These are phyloP conservation scores for Aspergillus pseudoviridinutans DNA, from an alignment of 2,329 filamentous ascomycete genomes.

Conservation along the genomic window DNA sequence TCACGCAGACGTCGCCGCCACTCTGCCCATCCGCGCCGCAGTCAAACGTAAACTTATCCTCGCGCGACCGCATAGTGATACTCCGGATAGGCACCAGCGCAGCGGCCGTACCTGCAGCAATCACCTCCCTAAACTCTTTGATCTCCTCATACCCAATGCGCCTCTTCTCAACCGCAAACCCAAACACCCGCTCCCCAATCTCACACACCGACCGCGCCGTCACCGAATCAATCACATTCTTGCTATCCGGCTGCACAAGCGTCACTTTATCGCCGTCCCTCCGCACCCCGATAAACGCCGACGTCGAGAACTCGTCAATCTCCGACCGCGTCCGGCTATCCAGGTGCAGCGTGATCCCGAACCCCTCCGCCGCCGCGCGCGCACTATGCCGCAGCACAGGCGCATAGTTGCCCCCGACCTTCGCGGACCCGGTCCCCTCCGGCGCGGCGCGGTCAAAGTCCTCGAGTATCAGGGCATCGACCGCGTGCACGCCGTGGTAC, in stretches of 20 bases:
- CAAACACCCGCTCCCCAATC: conserved; percentile 67
- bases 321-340: conserved; percentile 80
- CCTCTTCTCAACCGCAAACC: conserved; percentile 79
- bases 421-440: conserved; percentile 83
- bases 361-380: conserved; percentile 71
- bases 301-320: conserved; percentile 94
- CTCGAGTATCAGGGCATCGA: conserved; percentile 84
- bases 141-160: conserved; percentile 60
- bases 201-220: conserved; percentile 75
- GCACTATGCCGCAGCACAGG: conserved; percentile 87
- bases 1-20: conserved; percentile 65
- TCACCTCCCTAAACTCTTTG: conserved; percentile 66
- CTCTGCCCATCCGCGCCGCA: conserved; percentile 37
- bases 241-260: conserved; percentile 81
- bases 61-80: conserved; percentile 66
- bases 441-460: conserved; percentile 94
- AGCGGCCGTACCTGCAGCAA: conserved; percentile 89
- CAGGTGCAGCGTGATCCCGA: conserved; percentile 89
- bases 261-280: conserved; percentile 60
- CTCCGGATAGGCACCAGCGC: conserved; percentile 87
- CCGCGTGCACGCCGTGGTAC: conserved; percentile 85
- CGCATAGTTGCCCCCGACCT: conserved; percentile 93
- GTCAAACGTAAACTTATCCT: conserved; percentile 55
- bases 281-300: conserved; percentile 80
- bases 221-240: conserved; percentile 81